Conservation (phyloP, 768 basidiomycete species). For the Panus rudis region DNA sequence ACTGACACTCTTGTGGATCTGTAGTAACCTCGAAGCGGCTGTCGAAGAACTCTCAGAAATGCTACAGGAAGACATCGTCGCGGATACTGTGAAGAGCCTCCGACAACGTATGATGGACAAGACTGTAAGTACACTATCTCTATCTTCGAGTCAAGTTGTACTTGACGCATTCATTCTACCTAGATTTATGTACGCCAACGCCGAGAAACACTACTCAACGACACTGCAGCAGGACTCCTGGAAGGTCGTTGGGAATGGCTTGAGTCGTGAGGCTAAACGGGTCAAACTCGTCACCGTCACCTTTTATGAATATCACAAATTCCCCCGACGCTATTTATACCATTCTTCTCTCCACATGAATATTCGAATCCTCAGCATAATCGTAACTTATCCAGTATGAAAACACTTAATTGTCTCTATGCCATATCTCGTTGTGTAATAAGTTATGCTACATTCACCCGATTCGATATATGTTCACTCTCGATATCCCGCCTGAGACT, state of each 20-base stretch:
- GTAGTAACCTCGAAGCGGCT: slow-evolving; percentile 85
- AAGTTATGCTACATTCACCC: no score
- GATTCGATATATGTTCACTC: no score
- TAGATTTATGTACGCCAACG: slow-evolving; percentile 83
- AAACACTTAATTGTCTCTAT: no score
- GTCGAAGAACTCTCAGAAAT: slow-evolving; percentile 93
- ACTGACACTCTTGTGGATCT: neutral
- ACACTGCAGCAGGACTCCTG: slow-evolving; percentile 81
- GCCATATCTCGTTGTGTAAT: no score
- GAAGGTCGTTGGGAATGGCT: slow-evolving; percentile 86
- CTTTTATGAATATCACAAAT: no score
- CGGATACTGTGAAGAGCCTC: slow-evolving; percentile 70
- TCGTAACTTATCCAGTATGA: no score
- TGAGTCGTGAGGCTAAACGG: no score
- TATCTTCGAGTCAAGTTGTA: neutral
- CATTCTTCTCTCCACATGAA: no score
- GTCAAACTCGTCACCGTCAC: no score
- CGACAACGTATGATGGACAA: slow-evolving; percentile 93
- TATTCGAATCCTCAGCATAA: no score
- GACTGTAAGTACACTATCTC: slow-evolving; percentile 39
- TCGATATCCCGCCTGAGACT: no score
- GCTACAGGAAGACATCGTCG: slow-evolving; percentile 81
- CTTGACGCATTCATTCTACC: neutral
- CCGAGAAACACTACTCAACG: slow-evolving; percentile 88
- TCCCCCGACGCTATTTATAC: no score